phyloP scores from a whole-genome alignment of 2,329 filamentous ascomycete species.

The Xylariaceae sp. region DNA sequence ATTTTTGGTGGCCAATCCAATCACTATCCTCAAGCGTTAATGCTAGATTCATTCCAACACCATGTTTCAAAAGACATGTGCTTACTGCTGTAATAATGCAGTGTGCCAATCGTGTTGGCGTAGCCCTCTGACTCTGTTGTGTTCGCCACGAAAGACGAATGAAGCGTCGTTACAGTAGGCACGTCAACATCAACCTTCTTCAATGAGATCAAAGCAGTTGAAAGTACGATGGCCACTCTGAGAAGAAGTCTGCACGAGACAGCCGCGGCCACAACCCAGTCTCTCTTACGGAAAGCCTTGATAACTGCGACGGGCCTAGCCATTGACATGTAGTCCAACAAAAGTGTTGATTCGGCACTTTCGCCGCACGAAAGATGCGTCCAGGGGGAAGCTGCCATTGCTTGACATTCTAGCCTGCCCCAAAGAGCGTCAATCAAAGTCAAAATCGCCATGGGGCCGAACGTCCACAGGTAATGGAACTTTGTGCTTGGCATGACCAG shows the following conservation, averaged over 20 bases:
- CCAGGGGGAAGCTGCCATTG: neutral
- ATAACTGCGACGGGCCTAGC: neutral
- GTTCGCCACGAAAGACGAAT: neutral
- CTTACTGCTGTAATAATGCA: neutral
- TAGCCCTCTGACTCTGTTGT: neutral
- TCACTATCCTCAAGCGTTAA: neutral
- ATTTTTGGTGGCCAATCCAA: neutral
- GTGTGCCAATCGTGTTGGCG: neutral
- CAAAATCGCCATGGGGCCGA: neutral
- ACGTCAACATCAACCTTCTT: neutral
- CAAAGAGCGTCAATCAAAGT: constrained; percentile 1
- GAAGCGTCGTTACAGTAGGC: neutral
- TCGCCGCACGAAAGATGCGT: neutral
- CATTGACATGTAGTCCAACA: neutral
- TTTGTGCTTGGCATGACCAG: neutral
- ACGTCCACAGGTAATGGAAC: constrained; percentile 2
- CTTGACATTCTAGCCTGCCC: constrained; percentile 1
- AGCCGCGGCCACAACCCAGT: neutral
- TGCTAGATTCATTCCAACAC: neutral
- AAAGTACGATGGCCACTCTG: neutral
- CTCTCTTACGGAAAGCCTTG: neutral
- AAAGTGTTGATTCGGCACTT: neutral
- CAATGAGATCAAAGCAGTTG: neutral
- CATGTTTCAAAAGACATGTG: neutral
- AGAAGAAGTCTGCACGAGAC: neutral